Evolutionary conservation across 768 basidiomycete genomes (phyloP), one percentile per base, ranked within the genome.

Genomic region (Suillus hirtellus): DNA sequence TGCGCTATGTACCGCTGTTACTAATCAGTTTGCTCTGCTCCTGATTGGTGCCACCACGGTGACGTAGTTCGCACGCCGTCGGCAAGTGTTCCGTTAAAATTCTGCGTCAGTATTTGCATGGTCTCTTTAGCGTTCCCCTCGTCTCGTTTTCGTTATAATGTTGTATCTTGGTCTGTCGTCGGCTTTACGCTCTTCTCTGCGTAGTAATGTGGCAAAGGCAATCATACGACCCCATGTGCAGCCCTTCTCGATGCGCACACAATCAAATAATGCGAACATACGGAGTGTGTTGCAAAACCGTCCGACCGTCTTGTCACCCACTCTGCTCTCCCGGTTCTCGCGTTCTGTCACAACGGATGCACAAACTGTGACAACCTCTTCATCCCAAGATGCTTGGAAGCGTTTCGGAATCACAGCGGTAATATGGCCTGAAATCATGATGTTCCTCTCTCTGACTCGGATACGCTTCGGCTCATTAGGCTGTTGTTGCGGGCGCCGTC

Each of bases 401-500:
- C 78, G 78, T 34, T 82, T 77, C 62, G 84, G 79, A 19, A 77
- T 86, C 65, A 85, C 84, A 35, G 86, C 82, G 7, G 87, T 87
- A 69, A 59, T 78, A 78, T 61, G 38, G 40, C 56, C 10, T 58
- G 17, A 27, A 3, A 58, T 7, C 9, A 42, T 12, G 27, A 31
- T 17, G 24, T 12, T 42, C 17, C 40, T 42, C 2, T 19, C 38
- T 12, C 24, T 58, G 42, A 58, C 27, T 31, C 1, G 5, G 6
- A 31, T 31, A 42, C 3, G 7, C 17, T 42, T 31, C 27, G 17
- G 17, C 59, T 43, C 59, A 14, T 55, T 67, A 92, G 90, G 88
- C 82, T 27, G 86, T 88, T 38, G 88, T 93, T 44, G 91, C 87
- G 43, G 89, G 89, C 10, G 84, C 87, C 10, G 81, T 90, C 31